A percentile compares a stretch with the other conserved stretches of the same genome.
Evolutionary conservation across 805 yeast species (phyloP).

Genomic region (Candida endomychidarum): DNA sequence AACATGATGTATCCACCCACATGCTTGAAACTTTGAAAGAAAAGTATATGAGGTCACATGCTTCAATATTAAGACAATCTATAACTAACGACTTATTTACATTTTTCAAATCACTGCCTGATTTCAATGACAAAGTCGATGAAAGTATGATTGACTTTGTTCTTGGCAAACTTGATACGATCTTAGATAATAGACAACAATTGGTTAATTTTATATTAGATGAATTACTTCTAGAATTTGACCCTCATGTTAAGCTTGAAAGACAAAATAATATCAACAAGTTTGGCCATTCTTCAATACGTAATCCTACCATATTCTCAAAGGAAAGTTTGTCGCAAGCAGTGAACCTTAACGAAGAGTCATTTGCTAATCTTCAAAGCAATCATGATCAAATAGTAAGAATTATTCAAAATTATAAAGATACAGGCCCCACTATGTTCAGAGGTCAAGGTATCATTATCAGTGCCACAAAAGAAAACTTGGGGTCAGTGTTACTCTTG

Average conservation of each 20-base stretch:
- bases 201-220: background rate
- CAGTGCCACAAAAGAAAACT: constrained; percentile 19
- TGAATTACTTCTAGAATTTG: background rate
- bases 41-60: constrained; percentile 14
- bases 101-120: constrained; percentile 6
- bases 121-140: constrained; percentile 5
- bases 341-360: background rate
- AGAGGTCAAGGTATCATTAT: constrained; percentile 37
- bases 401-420: constrained; percentile 22
- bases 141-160: constrained; percentile 4
- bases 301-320: background rate
- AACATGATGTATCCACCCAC: constrained; percentile 13
- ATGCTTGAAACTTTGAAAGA: constrained; percentile 17
- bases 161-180: background rate
- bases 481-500: constrained; percentile 30
- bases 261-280: too few species aligned
- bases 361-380: background rate
- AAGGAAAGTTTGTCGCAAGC: background rate
- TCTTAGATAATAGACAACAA: background rate
- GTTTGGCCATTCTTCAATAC: background rate
- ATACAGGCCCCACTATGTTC: constrained; percentile 26
- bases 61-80: constrained; percentile 10
- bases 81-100: constrained; percentile 17
- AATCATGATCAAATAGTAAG: constrained; percentile 28
- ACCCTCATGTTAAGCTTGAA: too few species aligned